Base-by-base conservation (phyloP, 805 yeast genomes). In the Candida methanosorbosa region DNA sequence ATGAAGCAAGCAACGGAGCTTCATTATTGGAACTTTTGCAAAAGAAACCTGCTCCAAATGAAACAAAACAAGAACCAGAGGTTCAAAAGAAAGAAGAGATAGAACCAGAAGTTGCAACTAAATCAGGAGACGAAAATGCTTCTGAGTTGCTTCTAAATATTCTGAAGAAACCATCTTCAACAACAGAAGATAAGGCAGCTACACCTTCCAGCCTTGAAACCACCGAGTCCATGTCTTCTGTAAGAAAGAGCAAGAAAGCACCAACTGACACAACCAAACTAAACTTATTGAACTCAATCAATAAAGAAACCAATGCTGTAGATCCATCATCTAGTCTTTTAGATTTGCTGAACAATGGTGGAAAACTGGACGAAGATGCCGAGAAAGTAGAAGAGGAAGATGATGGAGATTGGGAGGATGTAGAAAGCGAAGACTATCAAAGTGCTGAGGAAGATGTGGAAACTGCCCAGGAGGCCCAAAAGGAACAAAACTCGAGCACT, bases 121-220 rank as follows among this genome's bases (percentile, higher is more conserved):
- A n/a, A n/a, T n/a, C n/a, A n/a, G n/a, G n/a, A n/a, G n/a, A n/a
- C n/a, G 26, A 20, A 20, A 16, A 19, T 3, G 21, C 22, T 14
- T 21, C 28, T 4, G 5, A 3, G 4, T 11, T 13, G 17, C 14
- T 29, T n/a, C 34, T 46, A 29, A 31, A 27, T 27, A 30, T 42
- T 32, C 30, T 44, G 22, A 39, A 44, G 35, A 31, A 25, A 9
- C 37, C 24, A 20, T 4, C 21, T 17, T 8, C n/a, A 8, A 7
- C 12, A 5, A 4, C 25, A 20, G 11, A 19, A 20, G 16, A 18
- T 3, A n/a, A n/a, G n/a, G n/a, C n/a, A n/a, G n/a, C n/a, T n/a
- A n/a, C n/a, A n/a, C n/a, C n/a, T n/a, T n/a, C n/a, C n/a, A n/a
- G n/a, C n/a, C n/a, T n/a, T n/a, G n/a, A n/a, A n/a, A n/a, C n/a